Evolutionary conservation across 768 basidiomycete genomes (phyloP).

Genomic region (Podaxis carcinomalis): DNA sequence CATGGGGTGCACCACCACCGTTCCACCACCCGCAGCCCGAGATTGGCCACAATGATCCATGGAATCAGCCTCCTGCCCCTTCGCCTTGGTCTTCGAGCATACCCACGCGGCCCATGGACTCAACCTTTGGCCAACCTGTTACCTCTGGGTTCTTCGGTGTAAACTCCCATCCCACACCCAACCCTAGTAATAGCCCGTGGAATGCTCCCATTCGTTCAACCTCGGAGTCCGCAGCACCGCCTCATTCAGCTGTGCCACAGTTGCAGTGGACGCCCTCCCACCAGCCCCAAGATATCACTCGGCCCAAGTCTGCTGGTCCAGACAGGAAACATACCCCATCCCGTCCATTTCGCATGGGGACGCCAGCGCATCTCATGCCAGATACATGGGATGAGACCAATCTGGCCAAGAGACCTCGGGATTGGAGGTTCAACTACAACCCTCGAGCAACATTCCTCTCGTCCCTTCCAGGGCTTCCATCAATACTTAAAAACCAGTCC

Average conservation of each 20-base stretch:
- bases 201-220: background rate
- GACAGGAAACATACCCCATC: background rate
- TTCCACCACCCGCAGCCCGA: background rate
- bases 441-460: slow-evolving; percentile 21
- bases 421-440: slow-evolving; percentile 40
- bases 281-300: background rate
- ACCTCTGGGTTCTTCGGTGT: slow-evolving; percentile 3
- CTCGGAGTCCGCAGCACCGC: background rate
- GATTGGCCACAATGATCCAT: background rate
- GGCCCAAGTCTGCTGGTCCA: background rate
- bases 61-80: background rate
- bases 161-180: background rate
- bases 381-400: slow-evolving; percentile 26
- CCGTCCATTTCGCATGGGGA: background rate
- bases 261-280: background rate
- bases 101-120: background rate
- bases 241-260: background rate
- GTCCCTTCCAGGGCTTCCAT: slow-evolving; percentile 17
- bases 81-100: background rate
- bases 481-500: slow-evolving; percentile 22
- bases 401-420: slow-evolving; percentile 33
- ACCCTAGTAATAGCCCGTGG: background rate
- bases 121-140: slow-evolving; percentile 4
- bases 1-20: slow-evolving; percentile 1
- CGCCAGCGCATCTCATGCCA: slow-evolving; percentile 1